These are phyloP conservation scores for Leccinum arenicola DNA, from an alignment of 768 basidiomycete species.

Conservation along the genomic window DNA sequence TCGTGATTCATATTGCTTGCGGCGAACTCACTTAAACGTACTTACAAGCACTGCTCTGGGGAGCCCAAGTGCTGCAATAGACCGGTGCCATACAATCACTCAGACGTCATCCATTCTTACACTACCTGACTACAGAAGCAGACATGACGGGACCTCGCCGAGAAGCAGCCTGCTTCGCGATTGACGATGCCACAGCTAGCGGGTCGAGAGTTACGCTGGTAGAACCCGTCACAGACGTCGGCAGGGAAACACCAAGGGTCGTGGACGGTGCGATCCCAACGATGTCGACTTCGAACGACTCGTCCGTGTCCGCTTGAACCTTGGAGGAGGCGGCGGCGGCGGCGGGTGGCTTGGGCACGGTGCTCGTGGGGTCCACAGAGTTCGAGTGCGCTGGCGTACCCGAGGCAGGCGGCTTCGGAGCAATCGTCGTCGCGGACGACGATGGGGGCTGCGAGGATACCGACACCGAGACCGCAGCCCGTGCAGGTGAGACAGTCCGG, in stretches of 20 bases:
- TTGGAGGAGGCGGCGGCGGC: background rate
- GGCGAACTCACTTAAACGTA: no score
- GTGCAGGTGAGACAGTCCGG: slow-evolving; percentile 6
- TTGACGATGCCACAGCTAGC: slow-evolving; percentile 18
- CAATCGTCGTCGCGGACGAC: background rate
- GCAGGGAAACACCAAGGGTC: background rate
- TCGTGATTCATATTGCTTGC: background rate
- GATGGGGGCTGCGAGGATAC: slow-evolving; percentile 2
- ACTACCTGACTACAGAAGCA: background rate
- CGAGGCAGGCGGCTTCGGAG: background rate
- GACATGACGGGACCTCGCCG: background rate
- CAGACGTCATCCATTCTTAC: background rate
- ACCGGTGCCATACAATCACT: background rate
- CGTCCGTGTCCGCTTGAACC: background rate
- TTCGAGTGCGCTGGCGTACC: slow-evolving; percentile 3
- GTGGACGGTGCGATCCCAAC: slow-evolving; percentile 10
- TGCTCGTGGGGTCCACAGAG: background rate
- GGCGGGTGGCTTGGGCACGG: background rate
- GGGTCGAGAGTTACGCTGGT: slow-evolving; percentile 9
- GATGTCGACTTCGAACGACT: slow-evolving; percentile 24
- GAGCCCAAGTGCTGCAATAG: background rate
- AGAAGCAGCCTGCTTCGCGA: slow-evolving; percentile 10
- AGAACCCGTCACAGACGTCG: slow-evolving; percentile 2
- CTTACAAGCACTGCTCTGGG: no score
- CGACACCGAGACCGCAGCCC: slow-evolving; percentile 17